These are phyloP conservation scores for Coprinopsis sp. DNA, from an alignment of 768 basidiomycete species.

Conservation along the genomic window DNA sequence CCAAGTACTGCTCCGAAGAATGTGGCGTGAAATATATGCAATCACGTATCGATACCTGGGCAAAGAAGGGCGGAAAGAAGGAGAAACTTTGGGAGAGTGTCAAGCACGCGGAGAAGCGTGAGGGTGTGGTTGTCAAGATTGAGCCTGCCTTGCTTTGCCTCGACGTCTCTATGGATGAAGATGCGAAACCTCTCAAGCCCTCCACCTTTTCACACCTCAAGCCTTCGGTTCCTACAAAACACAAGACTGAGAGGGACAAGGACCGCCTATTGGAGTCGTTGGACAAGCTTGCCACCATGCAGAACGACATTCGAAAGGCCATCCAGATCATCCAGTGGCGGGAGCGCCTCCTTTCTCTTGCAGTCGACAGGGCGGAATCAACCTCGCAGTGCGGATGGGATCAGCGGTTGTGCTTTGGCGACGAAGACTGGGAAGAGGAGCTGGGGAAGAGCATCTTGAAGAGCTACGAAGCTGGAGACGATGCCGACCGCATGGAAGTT, in stretches of 20 bases:
- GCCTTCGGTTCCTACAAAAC: slow-evolving; percentile 27
- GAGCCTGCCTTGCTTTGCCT: slow-evolving; percentile 22
- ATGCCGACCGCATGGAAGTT: slow-evolving; percentile 24
- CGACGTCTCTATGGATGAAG: slow-evolving; percentile 20
- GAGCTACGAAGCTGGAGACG: slow-evolving; percentile 52
- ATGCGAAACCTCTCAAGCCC: slow-evolving; percentile 10
- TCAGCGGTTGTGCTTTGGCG: slow-evolving; percentile 76
- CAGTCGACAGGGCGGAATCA: slow-evolving; percentile 59
- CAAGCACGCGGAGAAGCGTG: slow-evolving; percentile 61
- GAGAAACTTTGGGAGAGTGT: slow-evolving; percentile 72
- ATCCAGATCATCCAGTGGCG: slow-evolving; percentile 70
- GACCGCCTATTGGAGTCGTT: slow-evolving; percentile 50
- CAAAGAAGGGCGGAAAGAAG: slow-evolving; percentile 57
- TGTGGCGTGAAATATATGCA: slow-evolving; percentile 78
- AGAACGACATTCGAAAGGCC: slow-evolving; percentile 62
- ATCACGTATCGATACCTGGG: slow-evolving; percentile 56
- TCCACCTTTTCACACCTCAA: not conserved
- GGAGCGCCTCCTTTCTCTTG: slow-evolving; percentile 62
- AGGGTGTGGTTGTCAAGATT: slow-evolving; percentile 59
- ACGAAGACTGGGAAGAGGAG: slow-evolving; percentile 64
- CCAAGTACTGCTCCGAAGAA: slow-evolving; percentile 89
- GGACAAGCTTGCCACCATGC: slow-evolving; percentile 51
- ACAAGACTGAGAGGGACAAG: slow-evolving; percentile 53
- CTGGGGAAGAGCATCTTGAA: slow-evolving; percentile 64
- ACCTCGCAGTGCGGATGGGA: slow-evolving; percentile 85